Conservation (phyloP, 495 filamentous ascomycete species). For the Neurospora sp. region DNA sequence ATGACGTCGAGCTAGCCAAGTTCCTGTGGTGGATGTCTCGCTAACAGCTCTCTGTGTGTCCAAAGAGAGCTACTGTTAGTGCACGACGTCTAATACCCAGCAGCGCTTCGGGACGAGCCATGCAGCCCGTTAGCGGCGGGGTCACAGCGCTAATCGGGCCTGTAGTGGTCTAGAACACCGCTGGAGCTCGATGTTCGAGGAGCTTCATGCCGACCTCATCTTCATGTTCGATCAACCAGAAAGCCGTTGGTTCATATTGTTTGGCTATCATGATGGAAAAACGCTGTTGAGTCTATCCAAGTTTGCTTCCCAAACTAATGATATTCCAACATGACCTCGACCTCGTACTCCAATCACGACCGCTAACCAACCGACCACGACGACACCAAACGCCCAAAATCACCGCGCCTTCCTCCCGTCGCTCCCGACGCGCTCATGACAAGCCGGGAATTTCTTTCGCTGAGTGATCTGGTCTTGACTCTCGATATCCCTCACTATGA, state of each 20-base stretch:
- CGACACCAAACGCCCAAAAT: neutral
- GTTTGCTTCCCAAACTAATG: neutral
- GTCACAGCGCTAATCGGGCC: neutral
- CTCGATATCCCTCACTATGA: neutral
- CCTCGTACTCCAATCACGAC: too few relatives aligned
- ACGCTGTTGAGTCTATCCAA: neutral
- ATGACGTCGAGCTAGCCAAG: neutral
- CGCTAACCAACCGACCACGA: neutral
- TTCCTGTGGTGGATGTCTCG: neutral
- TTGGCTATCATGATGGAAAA: accelerated
- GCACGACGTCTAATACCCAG: neutral
- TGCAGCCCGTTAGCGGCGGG: neutral
- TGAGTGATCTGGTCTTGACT: neutral
- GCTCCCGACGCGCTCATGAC: neutral
- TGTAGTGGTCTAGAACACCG: neutral
- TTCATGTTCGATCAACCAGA: neutral
- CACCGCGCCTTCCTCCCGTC: neutral
- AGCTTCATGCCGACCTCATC: too few relatives aligned
- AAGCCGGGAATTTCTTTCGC: neutral
- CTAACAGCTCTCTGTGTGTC: neutral
- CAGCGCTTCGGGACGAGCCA: neutral
- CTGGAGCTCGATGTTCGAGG: neutral
- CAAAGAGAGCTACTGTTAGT: accelerated
- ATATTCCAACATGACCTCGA: too few relatives aligned
- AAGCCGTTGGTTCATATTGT: neutral